Evolutionary conservation across 441 rosid species (phyloP).

Genomic region (Brassica hybrid): DNA sequence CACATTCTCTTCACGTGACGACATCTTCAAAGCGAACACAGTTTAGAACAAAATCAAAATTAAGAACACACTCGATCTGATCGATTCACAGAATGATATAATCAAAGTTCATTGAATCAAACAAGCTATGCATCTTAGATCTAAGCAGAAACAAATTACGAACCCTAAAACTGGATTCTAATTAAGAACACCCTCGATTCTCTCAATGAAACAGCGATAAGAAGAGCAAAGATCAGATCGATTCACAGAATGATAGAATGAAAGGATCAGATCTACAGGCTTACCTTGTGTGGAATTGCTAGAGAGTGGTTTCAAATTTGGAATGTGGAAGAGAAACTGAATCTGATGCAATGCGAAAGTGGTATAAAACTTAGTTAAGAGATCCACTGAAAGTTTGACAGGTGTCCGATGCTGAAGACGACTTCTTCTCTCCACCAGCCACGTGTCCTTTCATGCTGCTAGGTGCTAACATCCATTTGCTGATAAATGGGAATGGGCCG

Average conservation of each 20-base stretch:
- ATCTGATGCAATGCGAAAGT: constrained; percentile 26
- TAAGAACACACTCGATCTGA: not conserved
- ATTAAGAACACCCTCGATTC: not conserved
- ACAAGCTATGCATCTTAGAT: not conserved
- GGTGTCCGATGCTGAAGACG: constrained; percentile 10
- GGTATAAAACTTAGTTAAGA: constrained; percentile 30
- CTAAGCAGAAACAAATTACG: not conserved
- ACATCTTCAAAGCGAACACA: constrained; percentile 50
- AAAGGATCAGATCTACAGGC: not conserved
- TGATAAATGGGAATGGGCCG: constrained; percentile 20
- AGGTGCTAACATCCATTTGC: constrained; percentile 5
- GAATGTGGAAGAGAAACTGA: constrained; percentile 19
- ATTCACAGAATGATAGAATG: not conserved
- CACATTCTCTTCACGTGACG: constrained; percentile 74
- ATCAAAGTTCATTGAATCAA: not conserved
- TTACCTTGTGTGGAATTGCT: constrained; percentile 14
- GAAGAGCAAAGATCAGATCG: not conserved
- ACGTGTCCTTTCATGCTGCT: constrained; percentile 27
- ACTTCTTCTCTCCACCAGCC: constrained; percentile 13
- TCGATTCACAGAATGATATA: not conserved
- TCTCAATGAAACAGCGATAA: not conserved
- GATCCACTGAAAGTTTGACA: constrained; percentile 12
- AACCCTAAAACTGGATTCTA: not conserved
- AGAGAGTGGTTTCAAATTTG: constrained; percentile 13
- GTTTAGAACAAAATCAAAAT: not conserved